Percentiles rank a stretch among this genome's conserved stretches.
Evolutionary conservation across 1,284 basidiomycete genomes (phyloP).

Genomic region (Pseudozyma sp.): DNA sequence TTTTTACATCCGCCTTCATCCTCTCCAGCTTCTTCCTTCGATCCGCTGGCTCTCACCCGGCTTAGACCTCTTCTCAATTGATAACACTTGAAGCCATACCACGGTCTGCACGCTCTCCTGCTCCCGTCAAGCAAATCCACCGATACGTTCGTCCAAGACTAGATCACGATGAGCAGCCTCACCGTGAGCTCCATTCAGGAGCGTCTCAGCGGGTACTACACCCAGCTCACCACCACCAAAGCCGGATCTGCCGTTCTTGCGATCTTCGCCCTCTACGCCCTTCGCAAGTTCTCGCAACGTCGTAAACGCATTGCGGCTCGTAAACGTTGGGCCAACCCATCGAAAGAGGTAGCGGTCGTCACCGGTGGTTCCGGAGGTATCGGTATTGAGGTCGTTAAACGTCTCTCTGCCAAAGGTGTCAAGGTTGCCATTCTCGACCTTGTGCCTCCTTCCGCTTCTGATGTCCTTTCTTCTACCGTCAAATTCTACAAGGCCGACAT

Average conservation of each 20-base stretch:
- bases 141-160: no score
- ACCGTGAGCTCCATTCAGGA: constrained; percentile 23
- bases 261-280: constrained; percentile 28
- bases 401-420: constrained; percentile 42
- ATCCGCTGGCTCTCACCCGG: no score
- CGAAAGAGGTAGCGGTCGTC: constrained; percentile 62
- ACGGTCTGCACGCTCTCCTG: neutral
- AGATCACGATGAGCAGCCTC: constrained; percentile 24
- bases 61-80: no score
- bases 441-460: constrained; percentile 34
- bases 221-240: constrained; percentile 27
- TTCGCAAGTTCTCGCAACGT: constrained; percentile 18
- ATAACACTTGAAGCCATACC: no score
- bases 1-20: no score
- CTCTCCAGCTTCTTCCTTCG: no score
- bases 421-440: constrained; percentile 67
- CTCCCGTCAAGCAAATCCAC: neutral
- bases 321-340: constrained; percentile 53
- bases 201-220: constrained; percentile 31
- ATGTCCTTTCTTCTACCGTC: constrained; percentile 18
- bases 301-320: constrained; percentile 37
- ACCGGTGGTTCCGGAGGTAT: constrained; percentile 68
- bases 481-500: constrained; percentile 61
- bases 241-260: constrained; percentile 29
- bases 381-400: constrained; percentile 60